Evolutionary conservation across 805 yeast genomes (phyloP).

Genomic region (Henningerozyma blattae): DNA sequence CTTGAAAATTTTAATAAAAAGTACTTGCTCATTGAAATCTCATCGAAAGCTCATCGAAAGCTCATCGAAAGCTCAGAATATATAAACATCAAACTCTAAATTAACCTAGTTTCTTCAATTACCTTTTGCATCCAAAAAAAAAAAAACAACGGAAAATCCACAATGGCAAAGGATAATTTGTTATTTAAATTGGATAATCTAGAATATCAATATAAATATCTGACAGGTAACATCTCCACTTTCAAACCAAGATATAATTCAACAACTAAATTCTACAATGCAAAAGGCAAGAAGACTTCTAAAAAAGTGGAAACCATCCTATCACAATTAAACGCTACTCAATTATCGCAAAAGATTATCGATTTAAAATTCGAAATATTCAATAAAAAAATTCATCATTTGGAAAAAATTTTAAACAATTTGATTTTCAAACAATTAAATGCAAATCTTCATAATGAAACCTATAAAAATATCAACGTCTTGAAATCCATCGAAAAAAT

Average conservation of each 20-base stretch:
- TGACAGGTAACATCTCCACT: constrained; percentile 15
- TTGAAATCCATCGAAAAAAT: constrained; percentile 3
- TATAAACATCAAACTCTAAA: no score
- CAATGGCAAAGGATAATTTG: constrained; percentile 25
- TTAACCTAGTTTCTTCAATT: no score
- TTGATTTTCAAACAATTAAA: constrained; percentile 6
- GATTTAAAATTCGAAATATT: constrained; percentile 15
- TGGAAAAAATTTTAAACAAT: constrained; percentile 14
- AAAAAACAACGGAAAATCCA: no score
- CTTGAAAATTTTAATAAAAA: no score
- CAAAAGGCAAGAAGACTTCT: constrained; percentile 22
- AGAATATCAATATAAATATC: constrained; percentile 23
- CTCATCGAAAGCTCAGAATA: no score
- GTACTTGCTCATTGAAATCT: no score
- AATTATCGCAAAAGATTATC: constrained; percentile 9
- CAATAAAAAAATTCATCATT: constrained; percentile 17
- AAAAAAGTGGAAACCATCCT: constrained; percentile 15
- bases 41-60: no score
- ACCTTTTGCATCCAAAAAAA: no score
- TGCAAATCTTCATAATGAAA: constrained; percentile 1
- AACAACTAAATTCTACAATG: constrained; percentile 20
- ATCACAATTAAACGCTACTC: constrained; percentile 5
- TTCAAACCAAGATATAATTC: constrained; percentile 23
- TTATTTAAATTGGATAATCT: constrained; percentile 23
- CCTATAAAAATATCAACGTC: constrained; percentile 5